phyloP scores from a whole-genome alignment of 2,329 filamentous ascomycete genomes.

The Cadophora malorum region DNA sequence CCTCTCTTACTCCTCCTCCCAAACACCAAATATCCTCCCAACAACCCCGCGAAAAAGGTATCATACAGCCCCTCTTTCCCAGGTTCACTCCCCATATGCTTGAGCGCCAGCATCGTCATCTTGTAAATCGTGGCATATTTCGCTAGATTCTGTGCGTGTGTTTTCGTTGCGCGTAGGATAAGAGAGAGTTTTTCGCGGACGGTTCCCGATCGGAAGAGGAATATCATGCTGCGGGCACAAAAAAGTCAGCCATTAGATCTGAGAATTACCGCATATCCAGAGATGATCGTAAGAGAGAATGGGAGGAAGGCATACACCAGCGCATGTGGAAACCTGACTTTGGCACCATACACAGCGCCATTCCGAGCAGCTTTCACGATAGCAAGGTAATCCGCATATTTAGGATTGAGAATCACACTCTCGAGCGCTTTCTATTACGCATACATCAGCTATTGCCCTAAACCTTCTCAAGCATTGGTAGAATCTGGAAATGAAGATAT shows the following conservation, averaged over 20 bases:
- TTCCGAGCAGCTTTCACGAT: conserved; percentile 94
- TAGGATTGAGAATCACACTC: conserved; percentile 79
- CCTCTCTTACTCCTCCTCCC: conserved; percentile 70
- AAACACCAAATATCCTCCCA: conserved; percentile 94
- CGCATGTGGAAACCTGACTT: conserved; percentile 97
- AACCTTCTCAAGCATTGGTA: not conserved
- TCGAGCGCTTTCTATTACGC: conserved; percentile 59
- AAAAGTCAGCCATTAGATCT: not conserved
- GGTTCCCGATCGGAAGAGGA: conserved; percentile 91
- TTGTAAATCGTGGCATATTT: conserved; percentile 95
- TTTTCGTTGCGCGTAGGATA: conserved; percentile 84
- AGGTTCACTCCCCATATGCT: conserved; percentile 62
- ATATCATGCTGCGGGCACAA: conserved; percentile 76
- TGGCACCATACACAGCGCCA: conserved; percentile 94
- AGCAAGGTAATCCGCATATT: conserved; percentile 83
- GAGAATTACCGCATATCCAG: no score
- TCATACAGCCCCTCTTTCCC: conserved; percentile 78
- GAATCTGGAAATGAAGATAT: not conserved
- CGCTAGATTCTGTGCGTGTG: conserved; percentile 90
- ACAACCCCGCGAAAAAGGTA: conserved; percentile 82
- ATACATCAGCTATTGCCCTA: conserved; percentile 25
- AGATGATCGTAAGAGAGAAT: no score
- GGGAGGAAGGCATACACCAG: conserved; percentile 68
- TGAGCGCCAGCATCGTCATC: conserved; percentile 75
- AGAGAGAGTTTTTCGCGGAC: conserved; percentile 77